Conservation (phyloP, 306 rosid species). For the Nissolia schottii region DNA sequence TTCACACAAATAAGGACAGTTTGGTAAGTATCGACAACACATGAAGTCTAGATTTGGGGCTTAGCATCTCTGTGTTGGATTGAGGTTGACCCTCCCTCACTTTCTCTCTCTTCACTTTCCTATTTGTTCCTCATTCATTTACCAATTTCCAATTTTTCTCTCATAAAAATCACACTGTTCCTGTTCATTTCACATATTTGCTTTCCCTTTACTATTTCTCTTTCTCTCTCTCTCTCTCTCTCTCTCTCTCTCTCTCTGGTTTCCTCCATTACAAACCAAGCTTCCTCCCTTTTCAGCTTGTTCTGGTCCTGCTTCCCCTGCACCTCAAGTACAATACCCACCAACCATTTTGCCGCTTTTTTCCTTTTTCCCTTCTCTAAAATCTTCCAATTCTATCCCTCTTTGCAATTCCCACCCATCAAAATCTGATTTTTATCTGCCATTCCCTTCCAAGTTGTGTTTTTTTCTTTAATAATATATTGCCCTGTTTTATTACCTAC, state of each 20-base stretch:
- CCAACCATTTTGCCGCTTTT: slow-evolving; percentile 60
- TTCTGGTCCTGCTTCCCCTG: slow-evolving; percentile 45
- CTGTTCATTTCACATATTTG: slow-evolving; percentile 30
- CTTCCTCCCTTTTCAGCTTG: slow-evolving; percentile 69
- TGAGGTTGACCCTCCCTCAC: slow-evolving; percentile 30
- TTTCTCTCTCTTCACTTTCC: slow-evolving; percentile 28
- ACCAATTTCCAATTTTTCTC: not conserved
- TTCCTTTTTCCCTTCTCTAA: slow-evolving; percentile 30
- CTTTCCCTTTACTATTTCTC: slow-evolving; percentile 53
- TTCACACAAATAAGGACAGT: slow-evolving; percentile 28
- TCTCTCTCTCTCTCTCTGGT: slow-evolving; percentile 30
- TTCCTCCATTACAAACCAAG: slow-evolving; percentile 82
- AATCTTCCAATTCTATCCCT: slow-evolving; percentile 18
- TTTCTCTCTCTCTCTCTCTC: slow-evolving; percentile 24
- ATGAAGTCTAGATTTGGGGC: slow-evolving; percentile 43
- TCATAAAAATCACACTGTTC: not conserved
- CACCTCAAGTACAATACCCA: slow-evolving; percentile 40
- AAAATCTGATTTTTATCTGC: slow-evolving; percentile 59
- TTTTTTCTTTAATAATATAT: slow-evolving; percentile 12
- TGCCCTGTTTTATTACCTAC: slow-evolving; percentile 27
- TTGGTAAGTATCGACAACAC: slow-evolving; percentile 37
- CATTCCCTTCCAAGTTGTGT: slow-evolving; percentile 31
- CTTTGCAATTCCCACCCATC: slow-evolving; percentile 25
- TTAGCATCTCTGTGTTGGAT: slow-evolving; percentile 24
- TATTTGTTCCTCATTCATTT: slow-evolving; percentile 34